Conservation (phyloP, 257 asterid species). For the Nicotiana benthamiana region DNA sequence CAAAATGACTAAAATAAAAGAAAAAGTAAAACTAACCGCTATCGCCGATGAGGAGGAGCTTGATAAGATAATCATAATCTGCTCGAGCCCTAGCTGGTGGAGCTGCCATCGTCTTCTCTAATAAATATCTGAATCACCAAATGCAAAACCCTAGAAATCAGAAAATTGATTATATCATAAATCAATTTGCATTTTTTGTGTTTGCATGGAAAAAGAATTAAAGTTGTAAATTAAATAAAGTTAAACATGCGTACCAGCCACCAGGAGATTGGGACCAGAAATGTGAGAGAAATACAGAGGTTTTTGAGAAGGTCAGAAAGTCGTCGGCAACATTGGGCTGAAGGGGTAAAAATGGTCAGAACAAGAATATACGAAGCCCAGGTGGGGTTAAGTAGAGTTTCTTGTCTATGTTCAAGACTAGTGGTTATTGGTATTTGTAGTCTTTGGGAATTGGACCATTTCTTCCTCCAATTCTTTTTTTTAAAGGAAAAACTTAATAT, state of each 20-base stretch:
- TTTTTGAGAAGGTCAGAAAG: not conserved
- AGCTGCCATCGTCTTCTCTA: slow-evolving; percentile 18
- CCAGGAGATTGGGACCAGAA: not conserved
- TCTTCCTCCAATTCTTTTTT: not conserved
- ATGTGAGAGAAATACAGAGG: not conserved
- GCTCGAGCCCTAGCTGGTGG: slow-evolving; percentile 29
- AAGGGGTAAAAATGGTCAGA: not conserved
- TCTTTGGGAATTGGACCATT: not conserved
- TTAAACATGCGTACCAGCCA: not conserved
- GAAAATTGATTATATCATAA: not conserved
- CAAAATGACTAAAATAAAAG: not conserved
- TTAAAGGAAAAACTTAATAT: no score
- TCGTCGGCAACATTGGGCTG: slow-evolving; percentile 3
- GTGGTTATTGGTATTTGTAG: not conserved
- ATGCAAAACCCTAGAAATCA: slow-evolving; percentile 15
- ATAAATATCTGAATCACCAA: not conserved
- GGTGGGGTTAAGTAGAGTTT: not conserved
- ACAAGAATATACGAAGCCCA: not conserved
- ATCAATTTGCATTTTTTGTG: not conserved
- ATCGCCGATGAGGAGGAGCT: slow-evolving; percentile 29
- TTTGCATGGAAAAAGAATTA: not conserved
- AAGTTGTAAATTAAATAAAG: not conserved
- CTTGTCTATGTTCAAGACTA: no score
- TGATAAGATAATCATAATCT: slow-evolving; percentile 27
- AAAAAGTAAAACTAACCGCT: slow-evolving; percentile 20